Conservation (phyloP, 2,329 filamentous ascomycete species). For the Fusarium fujikuroi region DNA sequence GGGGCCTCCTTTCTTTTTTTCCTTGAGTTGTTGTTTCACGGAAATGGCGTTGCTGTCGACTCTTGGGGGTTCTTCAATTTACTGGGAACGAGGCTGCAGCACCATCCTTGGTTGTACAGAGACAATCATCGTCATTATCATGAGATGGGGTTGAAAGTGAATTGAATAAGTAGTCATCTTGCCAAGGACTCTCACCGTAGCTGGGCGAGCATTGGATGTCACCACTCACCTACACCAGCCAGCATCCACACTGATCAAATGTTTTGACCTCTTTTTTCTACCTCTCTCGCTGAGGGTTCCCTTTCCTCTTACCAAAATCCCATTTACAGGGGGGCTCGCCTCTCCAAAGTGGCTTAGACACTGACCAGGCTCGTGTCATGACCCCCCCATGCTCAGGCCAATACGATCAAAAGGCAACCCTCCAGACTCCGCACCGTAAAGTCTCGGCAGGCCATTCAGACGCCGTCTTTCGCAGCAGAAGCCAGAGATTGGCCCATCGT, state of each 20-base stretch:
- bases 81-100: slow-evolving; percentile 12
- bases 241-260: slow-evolving; percentile 28
- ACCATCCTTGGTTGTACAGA: background rate
- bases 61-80: slow-evolving; percentile 7
- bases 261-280: slow-evolving; percentile 19
- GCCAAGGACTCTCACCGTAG: slow-evolving; percentile 16
- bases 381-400: slow-evolving; percentile 19
- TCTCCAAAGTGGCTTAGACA: slow-evolving; percentile 36
- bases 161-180: background rate
- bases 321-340: slow-evolving; percentile 8
- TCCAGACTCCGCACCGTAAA: slow-evolving; percentile 33
- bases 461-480: slow-evolving; percentile 17
- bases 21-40: background rate
- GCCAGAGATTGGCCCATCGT: slow-evolving; percentile 44
- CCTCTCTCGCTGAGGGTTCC: no score
- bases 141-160: background rate
- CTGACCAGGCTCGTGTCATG: slow-evolving; percentile 39
- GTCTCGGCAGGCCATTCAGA: slow-evolving; percentile 39
- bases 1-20: slow-evolving; percentile 6
- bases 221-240: slow-evolving; percentile 14
- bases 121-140: background rate
- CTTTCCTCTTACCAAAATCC: background rate
- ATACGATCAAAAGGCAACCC: slow-evolving; percentile 14
- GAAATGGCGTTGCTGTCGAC: slow-evolving; percentile 22
- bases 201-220: background rate